Percentiles rank a stretch among this genome's conserved stretches.
Evolutionary conservation across 1,139 yeast genomes (phyloP).

Genomic region (Kodamaea alishanica): DNA sequence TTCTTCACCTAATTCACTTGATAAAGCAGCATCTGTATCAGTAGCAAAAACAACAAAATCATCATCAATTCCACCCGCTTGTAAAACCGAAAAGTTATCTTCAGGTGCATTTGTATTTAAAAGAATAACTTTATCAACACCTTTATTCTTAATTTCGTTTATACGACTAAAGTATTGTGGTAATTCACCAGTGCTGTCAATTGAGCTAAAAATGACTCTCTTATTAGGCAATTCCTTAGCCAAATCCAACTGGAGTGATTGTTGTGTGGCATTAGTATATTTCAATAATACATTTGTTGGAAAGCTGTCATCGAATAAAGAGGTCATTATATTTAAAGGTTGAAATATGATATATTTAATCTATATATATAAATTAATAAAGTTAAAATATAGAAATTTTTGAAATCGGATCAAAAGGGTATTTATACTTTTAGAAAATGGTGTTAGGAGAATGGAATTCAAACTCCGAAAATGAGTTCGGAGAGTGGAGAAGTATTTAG

Average conservation of each 20-base stretch:
- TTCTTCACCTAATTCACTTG: constrained; percentile 58
- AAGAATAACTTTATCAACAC: constrained; percentile 69
- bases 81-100: constrained; percentile 16
- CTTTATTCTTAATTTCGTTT: constrained; percentile 56
- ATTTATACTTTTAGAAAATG: too few relatives aligned
- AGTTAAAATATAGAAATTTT: too few relatives aligned
- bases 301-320: constrained; percentile 12
- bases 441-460: too few relatives aligned
- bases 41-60: constrained; percentile 61
- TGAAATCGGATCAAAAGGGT: too few relatives aligned
- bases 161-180: constrained; percentile 64
- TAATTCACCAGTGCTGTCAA: constrained; percentile 62
- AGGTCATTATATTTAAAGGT: neutral
- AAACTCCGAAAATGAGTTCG: too few relatives aligned
- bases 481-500: too few relatives aligned
- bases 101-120: constrained; percentile 77
- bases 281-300: constrained; percentile 15
- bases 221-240: constrained; percentile 43
- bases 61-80: constrained; percentile 21
- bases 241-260: constrained; percentile 51
- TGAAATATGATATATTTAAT: too few relatives aligned
- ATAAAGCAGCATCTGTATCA: constrained; percentile 65
- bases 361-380: too few relatives aligned
- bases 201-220: constrained; percentile 15
- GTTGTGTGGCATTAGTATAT: constrained; percentile 36